Base-by-base conservation (phyloP, 306 rosid species). In the Purshia tridentata region DNA sequence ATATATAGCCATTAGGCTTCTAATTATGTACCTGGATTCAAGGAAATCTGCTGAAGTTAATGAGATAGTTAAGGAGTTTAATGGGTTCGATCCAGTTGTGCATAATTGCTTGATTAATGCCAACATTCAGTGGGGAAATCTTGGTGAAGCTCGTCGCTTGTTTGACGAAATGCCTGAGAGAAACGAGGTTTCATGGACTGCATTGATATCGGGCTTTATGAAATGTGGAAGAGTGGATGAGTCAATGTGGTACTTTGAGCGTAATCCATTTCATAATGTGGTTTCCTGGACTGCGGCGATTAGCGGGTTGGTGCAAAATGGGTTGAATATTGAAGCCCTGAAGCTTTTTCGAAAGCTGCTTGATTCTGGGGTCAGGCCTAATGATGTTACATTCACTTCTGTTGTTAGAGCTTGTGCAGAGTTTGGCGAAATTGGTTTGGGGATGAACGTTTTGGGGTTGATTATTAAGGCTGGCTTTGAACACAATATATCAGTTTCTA, bases 251-350 rank as follows among this genome's bases (percentile, higher is more conserved):
- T 72, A 58, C 67, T 72, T 72, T 12, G 76, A 72, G 76, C 57
- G 76, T 47, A 72, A 72, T 45, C 76, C 76, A 6, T 72, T 58
- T 72, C 76, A 59, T 11, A 72, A 72, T 58, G 67, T 72, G 57
- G 35, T 72, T 47, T 57, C 67, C 45, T 72, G 76, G 76, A 72
- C 76, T 2, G 76, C 76, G n/a, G 76, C 10, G 10, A 72, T 58
- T 58, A 57, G 67, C 13, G 76, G 76, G n/a, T 58, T 72, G 52
- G 57, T 72, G 57, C 76, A 57, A 11, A 72, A 72, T 37, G 69
- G 76, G 50, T 47, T 39, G 23, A 48, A 49, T 11, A 12, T 19
- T 50, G 69, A 72, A 60, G 59, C 69, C 14, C 16, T 59, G 69
- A 72, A 60, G 69, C 58, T 60, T 47, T 69, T 72, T 22, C 56